Evolutionary conservation across 768 basidiomycete genomes (phyloP), one percentile per base, ranked within the genome.

Genomic region (Russula lepida): DNA sequence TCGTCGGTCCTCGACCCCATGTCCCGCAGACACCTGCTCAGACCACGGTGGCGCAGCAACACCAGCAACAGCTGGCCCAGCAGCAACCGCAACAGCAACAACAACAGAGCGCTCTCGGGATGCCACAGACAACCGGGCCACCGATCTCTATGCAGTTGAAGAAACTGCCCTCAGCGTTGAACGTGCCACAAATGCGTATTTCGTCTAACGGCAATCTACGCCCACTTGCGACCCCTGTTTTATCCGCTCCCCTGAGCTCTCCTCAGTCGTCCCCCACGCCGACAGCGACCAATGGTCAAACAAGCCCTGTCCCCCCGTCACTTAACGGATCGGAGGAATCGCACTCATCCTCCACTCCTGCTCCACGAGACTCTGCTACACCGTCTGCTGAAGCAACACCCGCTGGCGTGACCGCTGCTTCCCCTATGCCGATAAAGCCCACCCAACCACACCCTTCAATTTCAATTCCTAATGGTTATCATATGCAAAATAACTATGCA

Each of bases 111-210:
- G 52, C 50, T 32, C 53, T 64, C 6, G 60, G 52, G 43, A 65
- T 64, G 63, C 60, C 65, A 11, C 57, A 60, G 32, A 68, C 73
- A 12, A 78, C 75, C 60, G 83, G 79, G 6, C 77, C 81, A 0
- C 79, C 84, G 0, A 76, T 86, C n/a, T 76, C 85, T 1, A 76
- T 84, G 67, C 79, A 82, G 55, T 71, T 83, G 68, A 85, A 85
- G 75, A 80, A 82, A 69, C 78, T 86, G 74, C 82, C 74, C 5
- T 72, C 82, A 0, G 79, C 84, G 15, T 71, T 73, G 21, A 70
- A 74, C 0, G 71, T 80, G 2, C 80, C 84, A 1, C 84, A 84
- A 46, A 78, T 84, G 74, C 80, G 84, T 46, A 82, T 84, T 39
- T 82, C 84, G 2, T 81, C 84, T 0, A 81, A 80, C 25, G 80